Base-by-base conservation (phyloP, 129 eudicot species). In the Chrysanthemum lavandulifolium region DNA sequence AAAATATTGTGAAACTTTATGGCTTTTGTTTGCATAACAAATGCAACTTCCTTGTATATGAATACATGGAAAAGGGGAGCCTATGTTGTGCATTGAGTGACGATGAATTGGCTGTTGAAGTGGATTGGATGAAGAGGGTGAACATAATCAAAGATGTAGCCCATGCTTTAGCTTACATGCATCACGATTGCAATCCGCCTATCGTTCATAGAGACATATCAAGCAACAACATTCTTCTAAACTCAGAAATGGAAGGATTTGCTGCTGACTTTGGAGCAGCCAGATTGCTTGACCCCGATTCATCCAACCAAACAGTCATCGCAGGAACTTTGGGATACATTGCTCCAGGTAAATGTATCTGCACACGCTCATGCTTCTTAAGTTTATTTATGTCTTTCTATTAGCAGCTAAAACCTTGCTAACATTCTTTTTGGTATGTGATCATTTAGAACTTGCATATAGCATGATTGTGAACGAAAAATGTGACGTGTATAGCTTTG, bases 61-160 rank as follows among this genome's bases (percentile, higher is more conserved):
- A 75, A 21, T 78, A 73, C 51, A 76, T 82, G 76, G 82, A 78
- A 65, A 78, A 73, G 12, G 86, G 83, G 69, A 82, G 86, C 82
- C 66, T 82, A 29, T 75, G 76, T 25, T 66, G 74, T 23, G 74
- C 79, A 13, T 23, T 82, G 8, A 73, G 77, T n/a, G 54, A 73
- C 2, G 49, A 13, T 40, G 61, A 65, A 64, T 51, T 68, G 3
- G 86, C 72, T 21, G 55, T 60, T 5, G 62, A 75, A 19, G 18
- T 83, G 36, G 87, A 72, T n/a, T 83, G 84, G 84, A 67, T 12
- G 11, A 79, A 71, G 52, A 72, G 81, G 79, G 73, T 83, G 69
- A 65, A 76, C 49, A 76, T 83, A 25, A 45, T 80, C 10, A 79
- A 80, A 36, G 79, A 82, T 5, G 65, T 80, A 3, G 82, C 82